Evolutionary conservation across 1,284 basidiomycete genomes (phyloP).

Genomic region (Gomphus bonarii): DNA sequence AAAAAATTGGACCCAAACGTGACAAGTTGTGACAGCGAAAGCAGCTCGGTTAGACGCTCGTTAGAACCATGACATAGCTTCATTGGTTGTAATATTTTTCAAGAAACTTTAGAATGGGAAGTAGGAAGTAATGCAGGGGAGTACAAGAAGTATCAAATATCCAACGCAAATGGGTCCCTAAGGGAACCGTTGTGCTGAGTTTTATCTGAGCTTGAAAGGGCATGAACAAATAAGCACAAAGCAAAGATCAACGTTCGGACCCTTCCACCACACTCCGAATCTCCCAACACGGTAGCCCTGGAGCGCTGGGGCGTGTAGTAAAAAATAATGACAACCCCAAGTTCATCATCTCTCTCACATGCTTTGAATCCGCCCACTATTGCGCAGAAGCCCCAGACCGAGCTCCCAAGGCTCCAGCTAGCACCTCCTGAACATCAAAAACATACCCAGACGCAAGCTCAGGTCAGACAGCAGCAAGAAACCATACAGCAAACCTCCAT

Average conservation of each 20-base stretch:
- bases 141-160: too few species aligned
- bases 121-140: too few species aligned
- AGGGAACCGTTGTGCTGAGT: background rate
- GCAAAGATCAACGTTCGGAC: background rate
- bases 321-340: constrained; percentile 8
- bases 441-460: constrained; percentile 4
- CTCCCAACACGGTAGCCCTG: background rate
- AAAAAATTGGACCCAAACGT: constrained; percentile 17
- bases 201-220: background rate
- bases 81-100: too few species aligned
- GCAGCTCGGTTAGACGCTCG: background rate
- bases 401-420: constrained; percentile 9
- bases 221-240: background rate
- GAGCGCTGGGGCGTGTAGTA: constrained; percentile 6
- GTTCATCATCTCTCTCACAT: constrained; percentile 6
- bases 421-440: constrained; percentile 11
- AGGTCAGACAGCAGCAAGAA: background rate
- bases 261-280: background rate
- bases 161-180: too few species aligned
- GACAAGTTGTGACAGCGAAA: background rate
- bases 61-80: too few species aligned
- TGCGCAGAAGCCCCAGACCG: background rate
- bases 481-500: background rate
- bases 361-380: constrained; percentile 1
- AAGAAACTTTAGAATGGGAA: too few species aligned